These are phyloP conservation scores for Akebia trifoliata DNA, from an alignment of 164 flowering plant species.

Conservation along the genomic window DNA sequence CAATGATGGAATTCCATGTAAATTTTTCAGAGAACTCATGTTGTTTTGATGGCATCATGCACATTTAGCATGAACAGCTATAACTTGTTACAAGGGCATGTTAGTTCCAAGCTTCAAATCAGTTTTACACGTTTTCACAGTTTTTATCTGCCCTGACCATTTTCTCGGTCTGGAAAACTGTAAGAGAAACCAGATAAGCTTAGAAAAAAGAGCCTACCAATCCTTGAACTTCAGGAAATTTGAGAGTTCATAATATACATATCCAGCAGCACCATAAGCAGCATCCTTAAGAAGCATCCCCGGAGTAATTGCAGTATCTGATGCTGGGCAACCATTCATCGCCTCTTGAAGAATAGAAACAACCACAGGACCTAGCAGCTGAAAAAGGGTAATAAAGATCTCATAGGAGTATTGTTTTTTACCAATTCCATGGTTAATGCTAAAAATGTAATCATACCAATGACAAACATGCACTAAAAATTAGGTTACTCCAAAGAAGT, in stretches of 20 bases:
- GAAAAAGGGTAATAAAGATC: slow-evolving; percentile 20
- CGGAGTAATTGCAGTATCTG: slow-evolving; percentile 72
- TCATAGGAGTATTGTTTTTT: slow-evolving; percentile 2
- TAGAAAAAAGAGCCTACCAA: slow-evolving; percentile 43
- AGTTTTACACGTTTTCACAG: not conserved
- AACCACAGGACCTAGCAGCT: slow-evolving; percentile 93
- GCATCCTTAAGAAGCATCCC: slow-evolving; percentile 94
- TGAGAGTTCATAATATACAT: slow-evolving; percentile 91
- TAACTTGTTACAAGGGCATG: not conserved
- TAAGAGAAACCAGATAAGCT: not conserved
- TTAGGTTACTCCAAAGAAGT: too few species aligned
- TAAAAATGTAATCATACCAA: not conserved
- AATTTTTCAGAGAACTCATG: not conserved
- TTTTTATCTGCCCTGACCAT: not conserved
- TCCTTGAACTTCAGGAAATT: slow-evolving; percentile 85
- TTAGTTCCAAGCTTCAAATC: not conserved
- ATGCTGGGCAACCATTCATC: slow-evolving; percentile 76
- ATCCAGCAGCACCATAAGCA: slow-evolving; percentile 94
- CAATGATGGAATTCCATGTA: not conserved
- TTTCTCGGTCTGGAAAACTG: too few species aligned
- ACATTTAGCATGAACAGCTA: not conserved
- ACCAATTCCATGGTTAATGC: not conserved
- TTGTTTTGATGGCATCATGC: not conserved
- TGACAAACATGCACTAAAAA: too few species aligned
- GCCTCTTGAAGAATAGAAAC: slow-evolving; percentile 94